phyloP scores from a whole-genome alignment of 805 yeast species.

The Ogataea angusta region DNA sequence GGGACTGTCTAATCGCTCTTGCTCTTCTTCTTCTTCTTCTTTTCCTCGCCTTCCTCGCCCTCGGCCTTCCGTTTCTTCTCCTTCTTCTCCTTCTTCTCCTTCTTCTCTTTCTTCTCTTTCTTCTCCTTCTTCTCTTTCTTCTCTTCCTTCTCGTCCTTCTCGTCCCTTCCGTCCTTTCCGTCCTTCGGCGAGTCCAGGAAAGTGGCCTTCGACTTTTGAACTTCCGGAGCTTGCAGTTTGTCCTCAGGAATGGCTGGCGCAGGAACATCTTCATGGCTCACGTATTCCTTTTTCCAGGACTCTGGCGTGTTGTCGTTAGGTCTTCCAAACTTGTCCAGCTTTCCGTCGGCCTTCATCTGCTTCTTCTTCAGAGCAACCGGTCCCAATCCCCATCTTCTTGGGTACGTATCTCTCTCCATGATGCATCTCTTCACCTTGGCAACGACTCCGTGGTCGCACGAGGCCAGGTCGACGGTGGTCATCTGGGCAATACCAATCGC shows the following conservation, averaged over 20 bases:
- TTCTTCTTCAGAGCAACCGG: slow-evolving; percentile 98
- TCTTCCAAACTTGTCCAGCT: slow-evolving; percentile 94
- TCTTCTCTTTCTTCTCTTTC: slow-evolving; percentile 39
- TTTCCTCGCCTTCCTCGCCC: slow-evolving; percentile 15
- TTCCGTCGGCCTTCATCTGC: slow-evolving; percentile 95
- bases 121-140: slow-evolving; percentile 60
- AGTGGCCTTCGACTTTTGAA: slow-evolving; percentile 47
- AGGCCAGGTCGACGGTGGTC: slow-evolving; percentile 95
- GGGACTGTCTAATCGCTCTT: slow-evolving; percentile 21
- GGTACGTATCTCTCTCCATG: slow-evolving; percentile 98
- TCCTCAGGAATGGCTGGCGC: slow-evolving; percentile 59
- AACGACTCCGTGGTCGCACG: slow-evolving; percentile 98
- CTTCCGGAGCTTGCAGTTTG: slow-evolving; percentile 40
- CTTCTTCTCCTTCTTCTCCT: slow-evolving; percentile 37
- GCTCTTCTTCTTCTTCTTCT: slow-evolving; percentile 24
- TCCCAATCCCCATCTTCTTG: slow-evolving; percentile 99
- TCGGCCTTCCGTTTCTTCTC: slow-evolving; percentile 20
- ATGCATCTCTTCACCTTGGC: slow-evolving; percentile 99
- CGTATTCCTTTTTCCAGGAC: slow-evolving; percentile 84
- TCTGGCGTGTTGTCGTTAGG: slow-evolving; percentile 91
- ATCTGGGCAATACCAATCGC: slow-evolving; percentile 98
- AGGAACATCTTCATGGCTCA: slow-evolving; percentile 60
- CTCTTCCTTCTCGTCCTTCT: slow-evolving; percentile 43
- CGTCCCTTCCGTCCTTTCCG: slow-evolving; percentile 21
- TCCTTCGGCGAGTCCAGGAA: slow-evolving; percentile 33